phyloP scores from a whole-genome alignment of 2,329 filamentous ascomycete species.

The Trichothecium sympodiale region DNA sequence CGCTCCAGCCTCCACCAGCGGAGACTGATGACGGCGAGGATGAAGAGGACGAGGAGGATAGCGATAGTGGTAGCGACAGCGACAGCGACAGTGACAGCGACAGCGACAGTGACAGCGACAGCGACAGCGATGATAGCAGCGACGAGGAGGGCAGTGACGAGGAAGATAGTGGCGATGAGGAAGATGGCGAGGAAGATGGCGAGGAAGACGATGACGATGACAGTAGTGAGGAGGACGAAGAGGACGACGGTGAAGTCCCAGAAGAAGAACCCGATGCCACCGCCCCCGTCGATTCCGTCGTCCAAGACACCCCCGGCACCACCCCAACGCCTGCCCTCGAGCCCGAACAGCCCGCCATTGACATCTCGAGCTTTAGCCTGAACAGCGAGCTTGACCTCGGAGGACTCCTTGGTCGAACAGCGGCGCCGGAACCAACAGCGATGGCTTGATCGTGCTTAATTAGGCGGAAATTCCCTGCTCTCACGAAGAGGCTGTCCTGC shows the following conservation, averaged over 20 bases:
- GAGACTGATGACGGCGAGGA: not conserved
- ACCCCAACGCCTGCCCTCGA: conserved; percentile 9
- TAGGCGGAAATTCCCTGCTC: too few species aligned
- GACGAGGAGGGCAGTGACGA: conserved; percentile 1
- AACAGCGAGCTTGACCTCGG: conserved; percentile 33
- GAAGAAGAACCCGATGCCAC: conserved; percentile 1
- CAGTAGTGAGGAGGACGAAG: conserved; percentile 1
- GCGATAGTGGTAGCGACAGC: not conserved
- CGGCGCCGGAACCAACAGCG: not conserved
- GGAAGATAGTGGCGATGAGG: too few species aligned
- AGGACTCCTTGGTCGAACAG: conserved; percentile 5
- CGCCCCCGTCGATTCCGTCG: conserved; percentile 8
- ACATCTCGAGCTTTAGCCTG: conserved; percentile 28
- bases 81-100: not conserved
- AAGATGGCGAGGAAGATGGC: not conserved
- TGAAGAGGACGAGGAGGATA: not conserved
- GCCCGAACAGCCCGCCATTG: conserved; percentile 16
- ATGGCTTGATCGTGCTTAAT: too few species aligned
- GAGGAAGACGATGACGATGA: not conserved
- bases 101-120: conserved; percentile 8
- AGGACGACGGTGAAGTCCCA: not conserved
- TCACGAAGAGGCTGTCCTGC: too few species aligned
- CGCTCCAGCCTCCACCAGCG: too few species aligned
- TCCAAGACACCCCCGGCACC: conserved; percentile 7
- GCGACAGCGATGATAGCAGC: conserved; percentile 8